These are phyloP conservation scores for Vanilla planifolia DNA, from an alignment of 106 monocot genomes.

Conservation along the genomic window DNA sequence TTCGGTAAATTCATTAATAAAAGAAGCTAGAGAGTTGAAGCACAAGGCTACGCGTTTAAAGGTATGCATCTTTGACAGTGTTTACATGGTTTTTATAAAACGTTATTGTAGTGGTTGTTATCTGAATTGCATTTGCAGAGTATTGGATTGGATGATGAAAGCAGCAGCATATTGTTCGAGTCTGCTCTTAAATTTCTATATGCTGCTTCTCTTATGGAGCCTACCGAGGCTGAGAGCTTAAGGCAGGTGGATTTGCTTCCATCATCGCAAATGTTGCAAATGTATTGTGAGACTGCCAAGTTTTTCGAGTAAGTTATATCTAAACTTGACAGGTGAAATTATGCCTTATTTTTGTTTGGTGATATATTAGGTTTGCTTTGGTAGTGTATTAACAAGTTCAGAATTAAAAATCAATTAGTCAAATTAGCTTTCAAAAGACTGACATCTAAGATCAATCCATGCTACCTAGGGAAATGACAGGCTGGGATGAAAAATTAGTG, in stretches of 20 bases:
- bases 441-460: no score
- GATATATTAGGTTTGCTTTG: neutral
- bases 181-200: conserved; percentile 86
- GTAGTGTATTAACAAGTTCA: neutral
- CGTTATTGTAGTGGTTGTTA: neutral
- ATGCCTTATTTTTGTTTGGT: neutral
- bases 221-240: conserved; percentile 35
- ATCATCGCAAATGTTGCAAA: conserved; percentile 30
- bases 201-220: conserved; percentile 70
- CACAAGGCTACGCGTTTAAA: conserved; percentile 81
- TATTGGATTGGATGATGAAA: conserved; percentile 63
- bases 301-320: conserved; percentile 75
- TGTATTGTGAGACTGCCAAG: conserved; percentile 80
- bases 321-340: neutral
- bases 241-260: conserved; percentile 45
- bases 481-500: no score
- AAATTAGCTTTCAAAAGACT: no score
- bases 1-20: conserved; percentile 29
- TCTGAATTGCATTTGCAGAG: conserved; percentile 26
- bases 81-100: conserved; percentile 13
- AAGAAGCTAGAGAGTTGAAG: conserved; percentile 85
- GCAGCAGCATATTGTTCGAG: conserved; percentile 75
- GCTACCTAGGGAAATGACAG: no score
- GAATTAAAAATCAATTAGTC: no score
- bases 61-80: conserved; percentile 18